Percentiles rank a stretch among this genome's conserved stretches.
These are phyloP conservation scores for Cladorrhinum sp. DNA, from an alignment of 2,329 filamentous ascomycete species.

Conservation along the genomic window DNA sequence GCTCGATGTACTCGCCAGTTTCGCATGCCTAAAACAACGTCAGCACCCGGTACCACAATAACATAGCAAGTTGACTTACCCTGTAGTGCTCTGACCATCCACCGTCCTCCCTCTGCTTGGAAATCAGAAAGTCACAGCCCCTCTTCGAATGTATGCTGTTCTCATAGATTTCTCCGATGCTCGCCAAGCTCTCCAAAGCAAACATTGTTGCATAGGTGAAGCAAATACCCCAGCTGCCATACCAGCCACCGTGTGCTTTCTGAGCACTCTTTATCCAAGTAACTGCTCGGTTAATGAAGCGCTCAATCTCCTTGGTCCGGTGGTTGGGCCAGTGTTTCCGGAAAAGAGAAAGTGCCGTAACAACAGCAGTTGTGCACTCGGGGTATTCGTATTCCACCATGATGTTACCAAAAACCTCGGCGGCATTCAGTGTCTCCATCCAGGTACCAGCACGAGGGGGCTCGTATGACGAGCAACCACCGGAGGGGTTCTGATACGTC, in stretches of 20 bases:
- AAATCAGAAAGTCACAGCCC: constrained; percentile 82
- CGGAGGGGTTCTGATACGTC: constrained; percentile 83
- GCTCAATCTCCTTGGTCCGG: constrained; percentile 68
- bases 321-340: constrained; percentile 78
- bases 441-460: constrained; percentile 71
- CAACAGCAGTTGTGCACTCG: constrained; percentile 92
- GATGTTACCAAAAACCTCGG: constrained; percentile 93
- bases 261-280: constrained; percentile 81
- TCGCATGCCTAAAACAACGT: constrained; percentile 63
- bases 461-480: constrained; percentile 90
- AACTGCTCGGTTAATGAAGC: constrained; percentile 70
- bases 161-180: constrained; percentile 75
- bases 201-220: constrained; percentile 98
- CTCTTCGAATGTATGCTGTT: constrained; percentile 68
- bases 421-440: constrained; percentile 86
- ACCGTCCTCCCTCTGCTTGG: constrained; percentile 81
- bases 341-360: constrained; percentile 84
- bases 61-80: constrained; percentile 38
- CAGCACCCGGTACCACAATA: constrained; percentile 7
- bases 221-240: constrained; percentile 96
- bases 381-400: constrained; percentile 99
- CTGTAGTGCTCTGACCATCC: constrained; percentile 96
- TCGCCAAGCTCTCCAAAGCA: constrained; percentile 79
- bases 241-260: constrained; percentile 85
- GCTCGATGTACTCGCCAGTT: constrained; percentile 69